Conservation (phyloP, 306 rosid genomes). For the Styphnolobium japonicum region DNA sequence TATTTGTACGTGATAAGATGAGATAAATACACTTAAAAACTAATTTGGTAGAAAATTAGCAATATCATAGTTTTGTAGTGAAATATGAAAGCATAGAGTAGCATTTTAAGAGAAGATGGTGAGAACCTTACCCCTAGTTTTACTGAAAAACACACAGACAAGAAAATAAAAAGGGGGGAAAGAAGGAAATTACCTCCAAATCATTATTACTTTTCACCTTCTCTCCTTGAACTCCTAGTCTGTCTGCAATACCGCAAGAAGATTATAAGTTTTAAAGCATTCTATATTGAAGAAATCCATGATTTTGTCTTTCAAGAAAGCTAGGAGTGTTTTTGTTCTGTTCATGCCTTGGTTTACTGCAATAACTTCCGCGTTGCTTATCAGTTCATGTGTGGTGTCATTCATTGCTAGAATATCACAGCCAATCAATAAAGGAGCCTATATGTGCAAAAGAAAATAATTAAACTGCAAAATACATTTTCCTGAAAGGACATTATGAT, state of each 20-base stretch:
- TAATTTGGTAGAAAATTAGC: neutral
- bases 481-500: neutral
- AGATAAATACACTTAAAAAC: neutral
- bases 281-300: neutral
- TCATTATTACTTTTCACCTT: constrained; percentile 40
- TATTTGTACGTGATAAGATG: neutral
- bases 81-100: neutral
- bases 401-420: constrained; percentile 59
- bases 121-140: neutral
- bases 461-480: neutral
- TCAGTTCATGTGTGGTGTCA: constrained; percentile 28
- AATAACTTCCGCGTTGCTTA: constrained; percentile 54
- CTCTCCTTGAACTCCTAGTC: constrained; percentile 63
- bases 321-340: neutral
- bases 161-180: neutral
- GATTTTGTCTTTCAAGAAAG: neutral
- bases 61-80: neutral
- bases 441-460: neutral
- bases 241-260: constrained; percentile 35
- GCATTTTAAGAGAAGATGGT: neutral
- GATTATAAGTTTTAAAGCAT: neutral
- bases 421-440: constrained; percentile 67
- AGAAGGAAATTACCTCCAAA: constrained; percentile 44
- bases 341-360: constrained; percentile 64
- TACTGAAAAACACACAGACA: neutral